A percentile compares a stretch with the other conserved stretches of the same genome.
phyloP scores from a whole-genome alignment of 768 basidiomycete genomes.

The Boletus speciosus region DNA sequence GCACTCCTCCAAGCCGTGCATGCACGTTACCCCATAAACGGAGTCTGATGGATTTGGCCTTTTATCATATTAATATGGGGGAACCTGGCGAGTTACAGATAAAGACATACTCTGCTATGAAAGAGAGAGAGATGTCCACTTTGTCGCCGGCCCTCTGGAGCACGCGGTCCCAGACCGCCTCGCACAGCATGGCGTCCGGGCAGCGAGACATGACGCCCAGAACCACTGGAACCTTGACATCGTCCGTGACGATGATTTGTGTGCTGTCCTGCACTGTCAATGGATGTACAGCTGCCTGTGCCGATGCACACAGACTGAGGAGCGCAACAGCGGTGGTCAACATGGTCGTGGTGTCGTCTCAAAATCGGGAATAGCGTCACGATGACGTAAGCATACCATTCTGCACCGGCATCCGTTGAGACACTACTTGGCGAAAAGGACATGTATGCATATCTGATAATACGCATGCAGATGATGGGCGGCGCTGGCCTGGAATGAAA shows the following conservation, averaged over 20 bases:
- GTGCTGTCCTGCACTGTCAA: conserved; percentile 22
- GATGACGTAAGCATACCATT: conserved; percentile 23
- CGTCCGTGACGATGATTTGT: conserved; percentile 9
- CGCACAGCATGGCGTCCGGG: conserved; percentile 82
- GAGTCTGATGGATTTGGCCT: conserved; percentile 64
- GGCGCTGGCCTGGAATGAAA: conserved; percentile 23
- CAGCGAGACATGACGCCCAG: conserved; percentile 69
- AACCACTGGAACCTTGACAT: conserved; percentile 46
- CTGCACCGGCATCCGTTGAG: neutral
- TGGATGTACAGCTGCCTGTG: conserved; percentile 13
- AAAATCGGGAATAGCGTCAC: conserved; percentile 22
- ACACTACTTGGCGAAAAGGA: conserved; percentile 5
- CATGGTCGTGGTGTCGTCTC: conserved; percentile 22
- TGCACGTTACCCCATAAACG: conserved; percentile 77
- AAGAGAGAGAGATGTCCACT: conserved; percentile 66
- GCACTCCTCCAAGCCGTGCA: conserved; percentile 80
- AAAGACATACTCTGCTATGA: conserved; percentile 64
- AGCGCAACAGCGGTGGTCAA: conserved; percentile 13
- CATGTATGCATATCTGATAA: conserved; percentile 11
- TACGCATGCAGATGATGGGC: conserved; percentile 12
- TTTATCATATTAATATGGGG: conserved; percentile 8
- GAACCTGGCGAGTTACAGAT: conserved; percentile 2
- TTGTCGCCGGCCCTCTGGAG: conserved; percentile 58
- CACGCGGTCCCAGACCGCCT: conserved; percentile 71
- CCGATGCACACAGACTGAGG: conserved; percentile 12